Base-by-base conservation (phyloP, 1,284 basidiomycete genomes). In the Puccinia hordei region DNA sequence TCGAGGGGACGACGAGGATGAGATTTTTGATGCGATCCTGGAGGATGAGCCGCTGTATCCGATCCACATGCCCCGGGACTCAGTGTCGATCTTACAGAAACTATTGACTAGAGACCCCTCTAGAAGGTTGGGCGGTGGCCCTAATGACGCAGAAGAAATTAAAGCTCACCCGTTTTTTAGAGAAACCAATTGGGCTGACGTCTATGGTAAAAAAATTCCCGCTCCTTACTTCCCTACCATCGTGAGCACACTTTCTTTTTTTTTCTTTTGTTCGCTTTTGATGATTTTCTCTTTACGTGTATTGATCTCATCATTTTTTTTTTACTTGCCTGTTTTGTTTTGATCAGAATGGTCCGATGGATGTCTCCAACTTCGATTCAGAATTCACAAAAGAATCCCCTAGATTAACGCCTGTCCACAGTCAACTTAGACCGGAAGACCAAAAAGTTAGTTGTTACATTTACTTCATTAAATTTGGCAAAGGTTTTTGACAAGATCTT, bases 51-150 rank as follows among this genome's bases (percentile, higher is more conserved):
- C 96, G 59, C 86, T 99, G 82, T 99, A 99, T 87, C 97, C 97
- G 1, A 97, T 99, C 84, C 98, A 97, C n/a, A 99, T 99, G 97
- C 97, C 96, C 9, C 90, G 94, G 78, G 96, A 98, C 84, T 95
- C 95, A 22, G 96, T 99, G 71, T 95, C 94, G 30, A 92, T 99
- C 73, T 86, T 99, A 81, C 95, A 98, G 85, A 94, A 95, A 93
- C 88, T 99, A 10, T 88, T 99, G 82, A 97, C 94, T 0, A 91
- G 96, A 59, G 97, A 99, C 85, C 95, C 97, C n/a, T 85, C 87
- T 35, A 92, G 93, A 65, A 92, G 97, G 82, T 89, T 99, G n/a
- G 97, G 97, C 33, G 92, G 95, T n/a, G 91, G 91, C 12, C 93
- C 94, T 83, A 90, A 90, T 72, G 97, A 99, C 84, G 97, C 97